These are phyloP conservation scores for Pyrenochaeta sp. DNA, from an alignment of 2,329 filamentous ascomycete genomes.

Conservation along the genomic window DNA sequence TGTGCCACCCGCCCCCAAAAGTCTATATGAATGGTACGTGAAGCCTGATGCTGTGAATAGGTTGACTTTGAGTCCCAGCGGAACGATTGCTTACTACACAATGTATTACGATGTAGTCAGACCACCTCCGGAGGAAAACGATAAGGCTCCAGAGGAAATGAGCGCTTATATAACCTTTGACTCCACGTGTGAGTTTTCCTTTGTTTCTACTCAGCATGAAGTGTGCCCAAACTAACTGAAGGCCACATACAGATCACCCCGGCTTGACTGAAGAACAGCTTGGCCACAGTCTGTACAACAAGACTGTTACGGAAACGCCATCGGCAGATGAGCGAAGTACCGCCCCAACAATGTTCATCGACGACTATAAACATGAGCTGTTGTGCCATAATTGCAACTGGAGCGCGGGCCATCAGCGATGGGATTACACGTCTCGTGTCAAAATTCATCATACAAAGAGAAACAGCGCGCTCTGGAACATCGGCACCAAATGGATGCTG, in stretches of 20 bases:
- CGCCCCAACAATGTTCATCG: too few species aligned
- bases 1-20: too few species aligned
- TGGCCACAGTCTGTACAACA: neutral
- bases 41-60: too few species aligned
- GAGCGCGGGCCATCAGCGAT: neutral
- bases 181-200: neutral
- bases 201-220: too few species aligned
- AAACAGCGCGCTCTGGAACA: slow-evolving; percentile 2
- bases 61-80: too few species aligned
- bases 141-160: neutral
- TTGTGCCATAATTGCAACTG: slow-evolving; percentile 9
- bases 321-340: neutral
- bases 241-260: neutral
- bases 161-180: neutral
- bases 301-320: neutral
- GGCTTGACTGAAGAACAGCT: neutral
- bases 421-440: slow-evolving; percentile 2
- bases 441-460: slow-evolving; percentile 1
- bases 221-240: too few species aligned
- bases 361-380: too few species aligned
- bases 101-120: slow-evolving; percentile 4
- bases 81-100: too few species aligned
- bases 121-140: slow-evolving; percentile 8
- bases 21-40: too few species aligned
- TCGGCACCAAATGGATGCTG: slow-evolving; percentile 6